Conservation (phyloP, 768 basidiomycete genomes). For the Phylloporus sp. region DNA sequence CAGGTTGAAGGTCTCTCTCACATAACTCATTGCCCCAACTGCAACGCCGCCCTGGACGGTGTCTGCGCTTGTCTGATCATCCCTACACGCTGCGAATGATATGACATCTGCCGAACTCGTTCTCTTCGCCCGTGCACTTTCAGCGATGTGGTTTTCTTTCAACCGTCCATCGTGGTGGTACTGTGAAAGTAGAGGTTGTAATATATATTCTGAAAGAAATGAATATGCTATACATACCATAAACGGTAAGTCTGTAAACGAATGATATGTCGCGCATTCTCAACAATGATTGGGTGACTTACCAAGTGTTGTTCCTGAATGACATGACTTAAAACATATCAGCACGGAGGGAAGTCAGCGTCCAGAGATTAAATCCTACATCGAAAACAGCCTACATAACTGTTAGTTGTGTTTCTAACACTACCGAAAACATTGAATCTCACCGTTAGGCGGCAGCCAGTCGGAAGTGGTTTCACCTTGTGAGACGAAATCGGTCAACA, state of each 20-base stretch:
- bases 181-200: conserved; percentile 27
- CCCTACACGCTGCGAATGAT: conserved; percentile 68
- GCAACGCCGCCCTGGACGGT: conserved; percentile 60
- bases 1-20: conserved; percentile 33
- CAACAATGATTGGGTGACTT: not conserved
- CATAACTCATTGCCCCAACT: conserved; percentile 79
- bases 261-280: not conserved
- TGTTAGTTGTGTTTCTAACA: not conserved
- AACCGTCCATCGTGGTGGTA: conserved; percentile 58
- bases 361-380: conserved; percentile 30
- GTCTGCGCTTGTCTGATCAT: conserved; percentile 71
- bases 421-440: conserved; percentile 3
- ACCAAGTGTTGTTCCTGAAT: conserved; percentile 49
- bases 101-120: conserved; percentile 77
- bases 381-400: conserved; percentile 42
- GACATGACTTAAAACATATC: conserved; percentile 36
- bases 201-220: not conserved
- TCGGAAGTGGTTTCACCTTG: conserved; percentile 51
- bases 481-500: conserved; percentile 1
- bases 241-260: conserved; percentile 23
- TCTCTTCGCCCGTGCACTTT: conserved; percentile 37
- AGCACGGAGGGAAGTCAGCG: not conserved
- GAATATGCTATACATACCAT: conserved; percentile 16
- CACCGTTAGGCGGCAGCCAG: conserved; percentile 64
- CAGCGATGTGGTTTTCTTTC: conserved; percentile 41